Conservation (phyloP, 1,284 basidiomycete species). For the Rhodotorula sp. region DNA sequence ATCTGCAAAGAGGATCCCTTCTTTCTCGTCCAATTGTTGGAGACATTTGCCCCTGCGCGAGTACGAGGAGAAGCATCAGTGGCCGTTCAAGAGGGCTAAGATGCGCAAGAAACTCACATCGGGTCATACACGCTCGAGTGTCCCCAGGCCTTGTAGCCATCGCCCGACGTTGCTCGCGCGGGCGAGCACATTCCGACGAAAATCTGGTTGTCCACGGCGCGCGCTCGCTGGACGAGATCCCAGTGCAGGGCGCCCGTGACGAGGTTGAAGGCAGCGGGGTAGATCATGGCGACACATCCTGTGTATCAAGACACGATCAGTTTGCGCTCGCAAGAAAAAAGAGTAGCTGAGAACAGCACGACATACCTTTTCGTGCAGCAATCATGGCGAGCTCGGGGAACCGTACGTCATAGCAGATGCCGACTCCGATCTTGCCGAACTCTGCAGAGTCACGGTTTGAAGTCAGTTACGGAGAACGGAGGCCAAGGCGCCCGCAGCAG, state of each 20-base stretch:
- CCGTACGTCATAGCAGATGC: constrained; percentile 87
- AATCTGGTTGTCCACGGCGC: constrained; percentile 94
- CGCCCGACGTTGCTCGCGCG: constrained; percentile 75
- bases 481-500: too few species aligned
- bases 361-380: constrained; percentile 74
- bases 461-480: too few species aligned
- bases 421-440: constrained; percentile 84
- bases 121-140: constrained; percentile 88
- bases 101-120: constrained; percentile 60
- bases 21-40: constrained; percentile 72
- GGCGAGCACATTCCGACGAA: constrained; percentile 95
- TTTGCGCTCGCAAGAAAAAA: neutral
- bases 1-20: constrained; percentile 74
- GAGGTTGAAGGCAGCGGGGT: constrained; percentile 82
- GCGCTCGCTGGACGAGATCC: constrained; percentile 83
- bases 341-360: neutral
- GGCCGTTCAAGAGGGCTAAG: neutral
- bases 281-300: constrained; percentile 88
- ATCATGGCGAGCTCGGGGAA: constrained; percentile 96
- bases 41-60: constrained; percentile 71
- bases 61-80: neutral
- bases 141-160: constrained; percentile 63
- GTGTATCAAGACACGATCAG: constrained; percentile 15
- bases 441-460: constrained; percentile 53
- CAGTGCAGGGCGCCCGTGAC: constrained; percentile 96